These are phyloP conservation scores for Raphanus sativus DNA, from an alignment of 345 rosid species.

Conservation along the genomic window DNA sequence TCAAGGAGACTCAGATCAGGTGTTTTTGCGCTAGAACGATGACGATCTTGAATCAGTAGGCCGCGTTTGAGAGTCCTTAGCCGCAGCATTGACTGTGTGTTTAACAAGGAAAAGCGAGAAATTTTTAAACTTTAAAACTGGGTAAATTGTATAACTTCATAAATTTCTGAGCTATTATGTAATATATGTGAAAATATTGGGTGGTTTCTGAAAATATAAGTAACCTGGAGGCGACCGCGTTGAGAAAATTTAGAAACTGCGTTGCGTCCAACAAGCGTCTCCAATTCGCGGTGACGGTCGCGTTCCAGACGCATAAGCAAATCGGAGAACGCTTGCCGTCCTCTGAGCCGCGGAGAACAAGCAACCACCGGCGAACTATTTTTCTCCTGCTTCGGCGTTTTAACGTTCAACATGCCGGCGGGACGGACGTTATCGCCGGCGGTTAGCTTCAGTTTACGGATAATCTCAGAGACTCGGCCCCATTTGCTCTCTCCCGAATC, in stretches of 20 bases:
- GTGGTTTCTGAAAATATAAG: not conserved
- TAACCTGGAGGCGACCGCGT: slow-evolving; percentile 87
- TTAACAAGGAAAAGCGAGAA: not conserved
- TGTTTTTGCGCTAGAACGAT: slow-evolving; percentile 22
- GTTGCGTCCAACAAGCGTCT: slow-evolving; percentile 46
- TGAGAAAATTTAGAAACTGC: slow-evolving; percentile 70
- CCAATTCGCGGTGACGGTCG: slow-evolving; percentile 58
- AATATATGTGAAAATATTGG: not conserved
- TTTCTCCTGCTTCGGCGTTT: slow-evolving; percentile 24
- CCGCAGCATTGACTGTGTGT: slow-evolving; percentile 60
- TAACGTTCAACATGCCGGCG: slow-evolving; percentile 16
- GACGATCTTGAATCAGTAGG: slow-evolving; percentile 46
- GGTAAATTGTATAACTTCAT: not conserved
- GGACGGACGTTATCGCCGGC: slow-evolving; percentile 24
- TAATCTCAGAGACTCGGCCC: slow-evolving; percentile 64
- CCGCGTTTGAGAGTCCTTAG: slow-evolving; percentile 57
- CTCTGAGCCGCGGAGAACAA: slow-evolving; percentile 57
- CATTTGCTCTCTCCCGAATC: slow-evolving; percentile 48
- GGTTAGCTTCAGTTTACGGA: slow-evolving; percentile 44
- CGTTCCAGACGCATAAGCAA: slow-evolving; percentile 60
- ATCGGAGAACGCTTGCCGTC: slow-evolving; percentile 73
- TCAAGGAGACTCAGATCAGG: slow-evolving; percentile 27
- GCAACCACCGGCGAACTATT: slow-evolving; percentile 29
- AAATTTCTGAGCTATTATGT: not conserved
- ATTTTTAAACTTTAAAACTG: not conserved